Percentiles rank a stretch among this genome's conserved stretches.
These are phyloP conservation scores for Candida sanyiensis DNA, from an alignment of 805 yeast species.

Conservation along the genomic window DNA sequence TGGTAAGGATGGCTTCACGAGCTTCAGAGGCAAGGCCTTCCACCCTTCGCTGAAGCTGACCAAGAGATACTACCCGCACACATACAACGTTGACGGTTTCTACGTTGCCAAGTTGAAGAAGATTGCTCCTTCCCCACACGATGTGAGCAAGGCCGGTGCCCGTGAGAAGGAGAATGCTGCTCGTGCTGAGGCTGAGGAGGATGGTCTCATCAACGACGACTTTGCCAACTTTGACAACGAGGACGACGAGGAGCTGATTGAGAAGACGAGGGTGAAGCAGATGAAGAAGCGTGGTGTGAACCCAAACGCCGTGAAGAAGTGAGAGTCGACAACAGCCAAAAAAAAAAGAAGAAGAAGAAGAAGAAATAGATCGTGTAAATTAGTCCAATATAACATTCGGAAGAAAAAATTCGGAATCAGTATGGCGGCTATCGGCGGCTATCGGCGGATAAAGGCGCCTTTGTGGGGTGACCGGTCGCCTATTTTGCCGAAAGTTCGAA, in stretches of 20 bases:
- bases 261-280: constrained; percentile 57
- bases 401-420: too few relatives aligned
- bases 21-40: constrained; percentile 89
- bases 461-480: too few relatives aligned
- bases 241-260: constrained; percentile 69
- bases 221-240: constrained; percentile 69
- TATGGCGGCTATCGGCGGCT: too few relatives aligned
- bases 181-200: constrained; percentile 72
- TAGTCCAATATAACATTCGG: too few relatives aligned
- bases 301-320: constrained; percentile 39
- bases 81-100: constrained; percentile 97
- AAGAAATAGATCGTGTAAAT: too few relatives aligned
- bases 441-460: too few relatives aligned
- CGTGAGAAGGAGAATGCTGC: constrained; percentile 77
- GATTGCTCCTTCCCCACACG: constrained; percentile 80
- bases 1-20: constrained; percentile 94
- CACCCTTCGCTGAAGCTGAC: constrained; percentile 72
- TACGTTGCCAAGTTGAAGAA: constrained; percentile 95
- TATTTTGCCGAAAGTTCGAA: too few relatives aligned
- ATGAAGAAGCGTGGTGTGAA: constrained; percentile 69
- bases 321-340: constrained; percentile 5
- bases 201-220: constrained; percentile 78
- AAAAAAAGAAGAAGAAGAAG: constrained; percentile 8
- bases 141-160: constrained; percentile 81
- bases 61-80: constrained; percentile 96